Conservation (phyloP, 441 rosid genomes). For the Manihot esculenta region DNA sequence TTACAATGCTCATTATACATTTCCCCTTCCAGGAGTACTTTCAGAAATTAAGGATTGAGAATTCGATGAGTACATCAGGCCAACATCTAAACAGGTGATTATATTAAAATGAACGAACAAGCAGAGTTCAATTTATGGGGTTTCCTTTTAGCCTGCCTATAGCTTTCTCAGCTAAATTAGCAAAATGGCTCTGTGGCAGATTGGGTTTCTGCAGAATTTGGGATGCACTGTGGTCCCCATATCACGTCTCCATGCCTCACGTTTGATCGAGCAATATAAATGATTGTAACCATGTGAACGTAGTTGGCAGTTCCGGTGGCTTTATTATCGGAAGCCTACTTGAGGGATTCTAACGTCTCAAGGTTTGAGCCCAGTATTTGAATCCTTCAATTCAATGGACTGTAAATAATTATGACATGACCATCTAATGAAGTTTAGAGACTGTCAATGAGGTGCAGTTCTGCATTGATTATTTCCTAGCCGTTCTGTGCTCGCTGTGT, state of each 20-base stretch:
- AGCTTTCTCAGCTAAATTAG: neutral
- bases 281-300: constrained; percentile 35
- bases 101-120: neutral
- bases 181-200: constrained; percentile 27
- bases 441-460: no score
- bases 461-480: no score
- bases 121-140: neutral
- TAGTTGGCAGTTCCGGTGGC: no score
- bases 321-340: neutral
- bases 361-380: no score
- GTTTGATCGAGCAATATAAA: constrained; percentile 71
- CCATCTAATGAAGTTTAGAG: no score
- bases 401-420: no score
- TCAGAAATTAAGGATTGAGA: constrained; percentile 80
- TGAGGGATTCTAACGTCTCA: no score
- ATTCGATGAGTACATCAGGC: constrained; percentile 77
- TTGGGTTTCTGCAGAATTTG: constrained; percentile 55
- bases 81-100: constrained; percentile 87
- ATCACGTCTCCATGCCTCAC: constrained; percentile 76
- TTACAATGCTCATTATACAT: neutral
- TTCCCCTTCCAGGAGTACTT: constrained; percentile 67
- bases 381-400: no score
- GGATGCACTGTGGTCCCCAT: constrained; percentile 65
- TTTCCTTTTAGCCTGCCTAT: neutral
- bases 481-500: no score